phyloP scores from a whole-genome alignment of 73 alveolate species.

The Paramecium pentaurelia region DNA sequence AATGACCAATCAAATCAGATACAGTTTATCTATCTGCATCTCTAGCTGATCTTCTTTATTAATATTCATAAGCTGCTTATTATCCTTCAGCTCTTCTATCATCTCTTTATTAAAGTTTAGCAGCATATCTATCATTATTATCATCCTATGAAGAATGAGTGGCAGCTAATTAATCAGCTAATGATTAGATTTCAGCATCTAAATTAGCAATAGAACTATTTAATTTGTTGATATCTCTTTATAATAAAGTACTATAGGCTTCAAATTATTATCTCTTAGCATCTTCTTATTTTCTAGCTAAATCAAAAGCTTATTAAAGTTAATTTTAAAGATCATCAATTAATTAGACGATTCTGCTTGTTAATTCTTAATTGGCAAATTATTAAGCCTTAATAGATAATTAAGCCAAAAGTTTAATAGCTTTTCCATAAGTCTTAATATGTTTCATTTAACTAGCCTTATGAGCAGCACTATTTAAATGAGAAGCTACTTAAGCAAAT shows the following conservation, averaged over 20 bases:
- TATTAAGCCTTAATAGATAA: background rate
- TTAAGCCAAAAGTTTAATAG: conserved; percentile 41
- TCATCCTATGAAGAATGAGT: background rate
- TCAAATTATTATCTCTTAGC: background rate
- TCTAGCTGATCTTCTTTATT: conserved; percentile 52
- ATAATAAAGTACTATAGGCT: background rate
- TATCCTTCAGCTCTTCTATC: conserved; percentile 55
- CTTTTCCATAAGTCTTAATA: conserved; percentile 46
- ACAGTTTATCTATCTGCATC: conserved; percentile 14
- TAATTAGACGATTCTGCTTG: background rate
- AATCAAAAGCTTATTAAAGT: conserved; percentile 41
- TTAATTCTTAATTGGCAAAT: conserved; percentile 6
- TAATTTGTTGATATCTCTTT: conserved; percentile 36
- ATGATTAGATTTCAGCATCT: conserved; percentile 43
- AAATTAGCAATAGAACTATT: conserved; percentile 44
- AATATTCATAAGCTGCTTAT: conserved; percentile 39
- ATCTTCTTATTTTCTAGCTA: conserved; percentile 46
- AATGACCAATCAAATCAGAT: background rate
- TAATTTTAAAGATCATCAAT: conserved; percentile 52
- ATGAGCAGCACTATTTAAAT: conserved; percentile 41
- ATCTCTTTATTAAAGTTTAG: conserved; percentile 49
- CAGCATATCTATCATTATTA: background rate
- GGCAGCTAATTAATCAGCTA: conserved; percentile 20
- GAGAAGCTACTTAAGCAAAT: conserved; percentile 49
- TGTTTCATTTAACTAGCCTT: conserved; percentile 54